phyloP scores from a whole-genome alignment of 257 asterid genomes.

The Mitragyna speciosa region DNA sequence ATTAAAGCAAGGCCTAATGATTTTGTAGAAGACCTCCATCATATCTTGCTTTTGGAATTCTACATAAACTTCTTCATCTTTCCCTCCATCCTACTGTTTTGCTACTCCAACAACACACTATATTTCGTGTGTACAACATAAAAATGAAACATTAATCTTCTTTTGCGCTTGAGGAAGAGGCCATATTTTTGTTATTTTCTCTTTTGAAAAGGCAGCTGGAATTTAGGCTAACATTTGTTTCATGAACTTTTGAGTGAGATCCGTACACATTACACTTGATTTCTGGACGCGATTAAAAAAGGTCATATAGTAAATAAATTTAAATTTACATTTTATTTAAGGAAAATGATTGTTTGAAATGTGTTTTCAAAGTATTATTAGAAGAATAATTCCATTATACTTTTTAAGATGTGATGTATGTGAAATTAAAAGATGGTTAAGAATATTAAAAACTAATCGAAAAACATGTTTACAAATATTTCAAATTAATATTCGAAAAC shows the following conservation, averaged over 20 bases:
- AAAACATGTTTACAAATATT: no score
- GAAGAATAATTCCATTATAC: no score
- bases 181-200: not conserved
- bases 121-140: not conserved
- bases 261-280: not conserved
- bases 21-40: slow-evolving; percentile 39
- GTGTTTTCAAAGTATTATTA: no score
- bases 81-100: no score
- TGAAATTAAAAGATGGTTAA: no score
- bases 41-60: slow-evolving; percentile 40
- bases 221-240: not conserved
- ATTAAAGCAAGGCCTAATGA: slow-evolving; percentile 46
- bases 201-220: not conserved
- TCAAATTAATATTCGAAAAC: no score
- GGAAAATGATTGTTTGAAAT: no score
- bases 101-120: not conserved
- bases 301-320: no score
- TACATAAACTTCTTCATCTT: slow-evolving; percentile 24
- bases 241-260: not conserved
- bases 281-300: no score
- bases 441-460: no score
- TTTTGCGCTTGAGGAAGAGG: not conserved
- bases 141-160: not conserved
- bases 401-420: no score
- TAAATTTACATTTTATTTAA: no score